Percentiles rank a stretch among this genome's conserved stretches.
Evolutionary conservation across 352 stramenopile genomes (phyloP).

Genomic region (Peronospora destructor): DNA sequence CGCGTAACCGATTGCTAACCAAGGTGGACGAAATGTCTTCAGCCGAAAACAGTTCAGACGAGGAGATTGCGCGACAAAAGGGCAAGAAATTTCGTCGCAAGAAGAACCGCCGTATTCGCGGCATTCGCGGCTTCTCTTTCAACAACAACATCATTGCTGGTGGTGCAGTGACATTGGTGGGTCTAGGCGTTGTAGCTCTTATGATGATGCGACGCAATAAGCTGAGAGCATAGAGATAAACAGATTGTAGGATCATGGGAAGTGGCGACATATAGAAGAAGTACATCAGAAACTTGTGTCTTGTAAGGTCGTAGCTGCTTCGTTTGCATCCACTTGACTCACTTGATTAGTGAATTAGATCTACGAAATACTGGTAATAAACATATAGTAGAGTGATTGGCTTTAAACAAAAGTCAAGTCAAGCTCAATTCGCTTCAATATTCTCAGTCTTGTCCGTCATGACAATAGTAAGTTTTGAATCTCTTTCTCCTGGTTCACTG

Average conservation of each 20-base stretch:
- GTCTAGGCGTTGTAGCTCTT: slow-evolving; percentile 42
- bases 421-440: slow-evolving; percentile 9
- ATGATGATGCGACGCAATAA: slow-evolving; percentile 62
- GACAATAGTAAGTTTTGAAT: slow-evolving; percentile 16
- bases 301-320: too few relatives aligned
- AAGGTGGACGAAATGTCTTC: slow-evolving; percentile 78
- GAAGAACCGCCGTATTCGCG: slow-evolving; percentile 19
- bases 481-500: slow-evolving; percentile 20
- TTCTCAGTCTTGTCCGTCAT: slow-evolving; percentile 12
- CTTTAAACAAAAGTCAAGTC: slow-evolving; percentile 19
- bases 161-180: slow-evolving; percentile 34
- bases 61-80: slow-evolving; percentile 40
- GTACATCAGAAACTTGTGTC: background rate
- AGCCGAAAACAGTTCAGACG: slow-evolving; percentile 37
- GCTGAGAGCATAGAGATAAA: background rate
- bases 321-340: too few relatives aligned
- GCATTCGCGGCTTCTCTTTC: slow-evolving; percentile 1
- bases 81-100: slow-evolving; percentile 43
- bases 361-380: slow-evolving; percentile 10
- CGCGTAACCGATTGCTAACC: slow-evolving; percentile 53
- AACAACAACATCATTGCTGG: slow-evolving; percentile 31
- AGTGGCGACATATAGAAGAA: background rate
- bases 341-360: slow-evolving; percentile 1
- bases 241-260: background rate
- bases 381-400: too few relatives aligned